phyloP scores from a whole-genome alignment of 2,329 filamentous ascomycete genomes.

The Phialocephala sp. region DNA sequence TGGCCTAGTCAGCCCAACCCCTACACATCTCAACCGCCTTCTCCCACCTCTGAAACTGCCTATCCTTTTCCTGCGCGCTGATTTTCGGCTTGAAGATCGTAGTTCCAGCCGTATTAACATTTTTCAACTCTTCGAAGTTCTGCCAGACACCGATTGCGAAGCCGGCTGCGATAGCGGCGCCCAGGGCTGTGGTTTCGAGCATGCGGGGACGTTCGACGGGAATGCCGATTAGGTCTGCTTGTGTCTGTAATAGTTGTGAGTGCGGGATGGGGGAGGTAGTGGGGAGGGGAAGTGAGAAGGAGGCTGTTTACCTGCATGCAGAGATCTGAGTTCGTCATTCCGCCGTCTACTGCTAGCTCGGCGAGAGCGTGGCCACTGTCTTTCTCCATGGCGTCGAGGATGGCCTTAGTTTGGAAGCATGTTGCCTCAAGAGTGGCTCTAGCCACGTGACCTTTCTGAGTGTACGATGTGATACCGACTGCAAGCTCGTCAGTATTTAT shows the following conservation, averaged over 20 bases:
- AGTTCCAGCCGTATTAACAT: constrained; percentile 73
- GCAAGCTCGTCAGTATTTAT: constrained; percentile 1
- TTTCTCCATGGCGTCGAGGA: constrained; percentile 88
- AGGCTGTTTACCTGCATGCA: constrained; percentile 73
- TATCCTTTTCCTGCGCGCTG: constrained; percentile 45
- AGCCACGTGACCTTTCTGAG: constrained; percentile 83
- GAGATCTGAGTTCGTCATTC: constrained; percentile 86
- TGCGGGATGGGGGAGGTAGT: constrained; percentile 11
- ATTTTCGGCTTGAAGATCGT: constrained; percentile 74
- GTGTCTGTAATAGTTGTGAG: constrained; percentile 57
- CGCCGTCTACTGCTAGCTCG: constrained; percentile 83
- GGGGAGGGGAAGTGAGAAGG: constrained; percentile 5
- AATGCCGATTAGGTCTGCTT: constrained; percentile 84
- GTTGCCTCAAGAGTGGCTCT: constrained; percentile 89
- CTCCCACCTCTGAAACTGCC: constrained; percentile 59
- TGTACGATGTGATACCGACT: constrained; percentile 85
- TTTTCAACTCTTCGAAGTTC: constrained; percentile 73
- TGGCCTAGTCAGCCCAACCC: constrained; percentile 29
- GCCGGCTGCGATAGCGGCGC: constrained; percentile 88
- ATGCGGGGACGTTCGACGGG: constrained; percentile 84
- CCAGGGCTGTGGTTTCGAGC: constrained; percentile 89
- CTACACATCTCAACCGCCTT: constrained; percentile 60
- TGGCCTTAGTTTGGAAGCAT: constrained; percentile 91
- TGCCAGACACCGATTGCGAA: constrained; percentile 82
- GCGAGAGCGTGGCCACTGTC: constrained; percentile 79